These are phyloP conservation scores for Plasmodium gaboni DNA, from an alignment of 169 alveolate species.

Conservation along the genomic window DNA sequence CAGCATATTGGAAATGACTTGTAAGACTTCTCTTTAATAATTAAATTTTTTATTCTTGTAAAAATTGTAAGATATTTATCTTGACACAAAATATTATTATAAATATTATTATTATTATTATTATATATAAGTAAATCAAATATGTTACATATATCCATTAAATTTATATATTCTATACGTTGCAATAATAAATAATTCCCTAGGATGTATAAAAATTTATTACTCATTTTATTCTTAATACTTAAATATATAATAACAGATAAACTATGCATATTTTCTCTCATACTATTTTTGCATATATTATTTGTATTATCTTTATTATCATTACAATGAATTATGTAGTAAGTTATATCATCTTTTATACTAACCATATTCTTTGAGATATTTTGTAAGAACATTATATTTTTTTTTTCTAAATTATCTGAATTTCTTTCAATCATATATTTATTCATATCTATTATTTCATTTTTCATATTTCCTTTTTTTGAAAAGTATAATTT, in stretches of 20 bases:
- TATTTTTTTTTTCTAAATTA: neutral
- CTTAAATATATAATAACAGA: conserved; percentile 44
- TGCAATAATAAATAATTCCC: conserved; percentile 46
- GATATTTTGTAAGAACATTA: neutral
- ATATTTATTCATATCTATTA: neutral
- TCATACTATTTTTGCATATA: conserved; percentile 9
- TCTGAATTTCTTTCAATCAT: neutral
- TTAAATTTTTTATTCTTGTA: conserved; percentile 42
- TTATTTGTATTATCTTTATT: conserved; percentile 12
- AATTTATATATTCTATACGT: conserved; percentile 41
- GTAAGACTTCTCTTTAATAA: conserved; percentile 11
- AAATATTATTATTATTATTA: neutral
- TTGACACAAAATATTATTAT: too few species aligned
- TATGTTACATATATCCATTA: conserved; percentile 68
- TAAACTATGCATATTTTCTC: conserved; percentile 55
- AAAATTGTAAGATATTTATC: conserved; percentile 14
- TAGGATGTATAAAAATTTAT: conserved; percentile 41
- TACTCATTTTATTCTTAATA: conserved; percentile 20
- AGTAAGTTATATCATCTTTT: conserved; percentile 15
- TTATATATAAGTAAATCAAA: conserved; percentile 39
- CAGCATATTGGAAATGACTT: conserved; percentile 56
- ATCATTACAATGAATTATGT: neutral
- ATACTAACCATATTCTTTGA: neutral
- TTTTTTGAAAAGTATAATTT: conserved; percentile 11
- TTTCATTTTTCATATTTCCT: neutral